Evolutionary conservation across 1,139 yeast genomes (phyloP), one percentile per base, ranked within the genome.

Genomic region (Yamadazyma dushanensis): DNA sequence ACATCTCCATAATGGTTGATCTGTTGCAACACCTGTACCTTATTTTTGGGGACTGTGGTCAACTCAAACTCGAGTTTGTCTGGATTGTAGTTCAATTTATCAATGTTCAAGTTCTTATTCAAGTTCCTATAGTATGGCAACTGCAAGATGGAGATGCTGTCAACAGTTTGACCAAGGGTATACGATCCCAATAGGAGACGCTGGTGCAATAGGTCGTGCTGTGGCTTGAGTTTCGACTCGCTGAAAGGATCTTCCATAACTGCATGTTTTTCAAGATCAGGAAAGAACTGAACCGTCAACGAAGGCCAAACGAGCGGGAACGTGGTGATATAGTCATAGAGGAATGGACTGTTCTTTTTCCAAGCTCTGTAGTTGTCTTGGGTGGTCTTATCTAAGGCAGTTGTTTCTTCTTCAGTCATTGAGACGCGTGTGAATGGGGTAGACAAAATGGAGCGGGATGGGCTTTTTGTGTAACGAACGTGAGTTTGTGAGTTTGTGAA

Each of bases 251-350:
- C 38, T 16, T 31, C 25, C 15, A 26, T 23, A 2, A 11, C 7
- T 6, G 21, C 13, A 6, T 50, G 45, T 32, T 27, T 47, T 31
- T 61, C 70, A n/a, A 68, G 43, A 45, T 76, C 82, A 1, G 82
- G 82, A 37, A 77, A 70, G 62, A 77, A 76, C 45, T 73, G 78
- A 2, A 74, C 69, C 3, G 78, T 59, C 31, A 76, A 52, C 1
- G 79, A 72, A 1, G 83, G 83, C 83, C 83, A 77, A 22, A 73
- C 46, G 11, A 75, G 54, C 2, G 80, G 57, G 29, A 67, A 61
- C 4, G 83, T 77, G 24, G 67, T 64, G 9, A 77, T 43, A 43
- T 72, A 75, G 43, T 71, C 76, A 50, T 77, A 77, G 13, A 76
- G 53, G 34, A 64, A 63, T 1, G 80, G 80, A 1, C 78, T 53